Conservation (phyloP, 768 basidiomycete genomes). For the Leccinum pellstonianum region DNA sequence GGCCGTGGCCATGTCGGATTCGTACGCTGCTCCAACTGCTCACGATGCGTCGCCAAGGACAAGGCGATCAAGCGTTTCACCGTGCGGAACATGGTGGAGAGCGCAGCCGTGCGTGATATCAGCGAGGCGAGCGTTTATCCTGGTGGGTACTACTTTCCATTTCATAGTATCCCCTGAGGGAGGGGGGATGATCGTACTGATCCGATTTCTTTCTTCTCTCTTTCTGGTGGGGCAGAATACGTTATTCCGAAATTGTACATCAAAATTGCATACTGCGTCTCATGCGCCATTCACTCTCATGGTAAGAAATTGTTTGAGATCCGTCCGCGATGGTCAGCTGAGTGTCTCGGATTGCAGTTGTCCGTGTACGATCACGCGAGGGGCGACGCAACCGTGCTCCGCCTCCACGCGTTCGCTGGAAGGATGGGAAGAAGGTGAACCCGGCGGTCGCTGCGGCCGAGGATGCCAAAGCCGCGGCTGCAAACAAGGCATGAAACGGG, state of each 20-base stretch:
- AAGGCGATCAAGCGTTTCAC: constrained; percentile 99
- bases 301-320: constrained; percentile 47
- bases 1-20: constrained; percentile 94
- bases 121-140: constrained; percentile 92
- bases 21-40: constrained; percentile 99
- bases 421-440: constrained; percentile 95
- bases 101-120: constrained; percentile 96
- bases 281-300: constrained; percentile 99
- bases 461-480: constrained; percentile 68
- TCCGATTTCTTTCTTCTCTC: background rate
- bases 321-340: background rate
- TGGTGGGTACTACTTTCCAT: constrained; percentile 52
- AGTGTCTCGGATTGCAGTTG: constrained; percentile 51
- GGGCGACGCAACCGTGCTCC: constrained; percentile 97
- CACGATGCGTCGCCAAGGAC: constrained; percentile 96
- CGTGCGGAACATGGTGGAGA: constrained; percentile 99
- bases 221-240: constrained; percentile 61
- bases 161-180: background rate
- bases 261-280: constrained; percentile 98
- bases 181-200: background rate
- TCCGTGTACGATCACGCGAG: constrained; percentile 95
- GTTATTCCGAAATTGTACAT: constrained; percentile 96
- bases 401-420: constrained; percentile 94
- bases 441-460: constrained; percentile 92
- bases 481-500: constrained; percentile 48